A percentile compares a stretch with the other conserved stretches of the same genome.
phyloP scores from a whole-genome alignment of 208 protist species.

The Acanthamoeba lenticulata region DNA sequence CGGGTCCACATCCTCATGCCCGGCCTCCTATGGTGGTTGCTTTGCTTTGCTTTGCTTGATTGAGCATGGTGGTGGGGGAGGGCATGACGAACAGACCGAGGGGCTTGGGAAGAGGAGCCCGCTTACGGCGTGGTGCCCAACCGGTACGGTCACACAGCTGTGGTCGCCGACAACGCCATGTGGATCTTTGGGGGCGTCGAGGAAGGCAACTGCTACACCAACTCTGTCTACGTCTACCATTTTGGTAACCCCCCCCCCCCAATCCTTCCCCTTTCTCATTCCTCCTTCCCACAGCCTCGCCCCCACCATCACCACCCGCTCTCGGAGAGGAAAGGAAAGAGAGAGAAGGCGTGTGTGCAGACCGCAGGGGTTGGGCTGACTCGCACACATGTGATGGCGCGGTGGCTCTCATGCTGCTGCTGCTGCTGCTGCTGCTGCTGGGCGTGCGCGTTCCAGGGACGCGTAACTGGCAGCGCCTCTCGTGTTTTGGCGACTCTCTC shows the following conservation, averaged over 20 bases:
- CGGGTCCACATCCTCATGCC: too few relatives aligned
- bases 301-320: too few relatives aligned
- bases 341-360: too few relatives aligned
- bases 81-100: not conserved
- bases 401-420: not conserved
- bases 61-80: too few relatives aligned
- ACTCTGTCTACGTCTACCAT: slow-evolving; percentile 8
- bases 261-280: not conserved
- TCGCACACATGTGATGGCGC: too few relatives aligned
- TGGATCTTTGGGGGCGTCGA: slow-evolving; percentile 49
- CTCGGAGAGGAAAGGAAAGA: too few relatives aligned
- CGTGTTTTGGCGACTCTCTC: not conserved
- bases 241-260: not conserved
- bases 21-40: not conserved
- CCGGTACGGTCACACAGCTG: slow-evolving; percentile 4
- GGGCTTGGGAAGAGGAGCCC: not conserved
- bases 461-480: not conserved
- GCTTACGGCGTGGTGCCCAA: not conserved
- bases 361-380: too few relatives aligned
- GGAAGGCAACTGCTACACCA: not conserved
- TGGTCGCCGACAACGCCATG: not conserved
- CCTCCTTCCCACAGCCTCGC: too few relatives aligned
- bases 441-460: not conserved
- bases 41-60: not conserved
- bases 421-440: not conserved